These are phyloP conservation scores for Phytophthora tubulina DNA, from an alignment of 352 stramenopile genomes.

Conservation along the genomic window DNA sequence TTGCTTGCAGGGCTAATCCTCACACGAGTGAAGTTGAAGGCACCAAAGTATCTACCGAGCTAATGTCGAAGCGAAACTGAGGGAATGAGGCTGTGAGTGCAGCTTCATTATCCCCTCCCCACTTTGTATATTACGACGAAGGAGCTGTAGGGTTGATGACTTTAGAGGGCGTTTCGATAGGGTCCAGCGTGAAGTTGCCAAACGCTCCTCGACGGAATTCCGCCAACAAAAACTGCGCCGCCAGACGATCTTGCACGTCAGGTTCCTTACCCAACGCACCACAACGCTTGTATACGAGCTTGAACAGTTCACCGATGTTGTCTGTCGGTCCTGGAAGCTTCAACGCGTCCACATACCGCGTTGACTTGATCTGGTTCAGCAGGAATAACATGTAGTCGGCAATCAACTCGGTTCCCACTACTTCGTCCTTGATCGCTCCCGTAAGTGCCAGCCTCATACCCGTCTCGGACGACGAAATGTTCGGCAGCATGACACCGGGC, in stretches of 20 bases:
- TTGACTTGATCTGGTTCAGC: constrained; percentile 84
- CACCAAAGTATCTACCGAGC: constrained; percentile 10
- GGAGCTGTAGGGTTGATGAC: constrained; percentile 20
- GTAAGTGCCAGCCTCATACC: constrained; percentile 88
- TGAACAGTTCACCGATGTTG: constrained; percentile 76
- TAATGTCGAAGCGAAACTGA: constrained; percentile 12
- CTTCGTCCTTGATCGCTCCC: constrained; percentile 88
- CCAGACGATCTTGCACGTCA: constrained; percentile 72
- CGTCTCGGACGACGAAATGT: constrained; percentile 80
- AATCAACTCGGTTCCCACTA: constrained; percentile 88
- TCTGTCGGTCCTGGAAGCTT: constrained; percentile 75
- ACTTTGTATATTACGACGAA: constrained; percentile 32
- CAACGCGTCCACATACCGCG: constrained; percentile 82
- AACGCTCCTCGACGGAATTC: constrained; percentile 84
- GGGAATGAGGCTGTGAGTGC: constrained; percentile 5
- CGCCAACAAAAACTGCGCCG: constrained; percentile 74
- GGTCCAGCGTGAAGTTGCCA: constrained; percentile 87
- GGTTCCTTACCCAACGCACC: constrained; percentile 82
- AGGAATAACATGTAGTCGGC: constrained; percentile 92
- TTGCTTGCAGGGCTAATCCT: constrained; percentile 22
- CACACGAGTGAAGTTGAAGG: constrained; percentile 4
- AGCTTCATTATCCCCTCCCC: neutral
- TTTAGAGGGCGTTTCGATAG: constrained; percentile 38
- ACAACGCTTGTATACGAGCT: constrained; percentile 69
- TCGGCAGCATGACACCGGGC: constrained; percentile 90